Conservation (phyloP, 1,284 basidiomycete species). For the Mycosarcoma maydis region DNA sequence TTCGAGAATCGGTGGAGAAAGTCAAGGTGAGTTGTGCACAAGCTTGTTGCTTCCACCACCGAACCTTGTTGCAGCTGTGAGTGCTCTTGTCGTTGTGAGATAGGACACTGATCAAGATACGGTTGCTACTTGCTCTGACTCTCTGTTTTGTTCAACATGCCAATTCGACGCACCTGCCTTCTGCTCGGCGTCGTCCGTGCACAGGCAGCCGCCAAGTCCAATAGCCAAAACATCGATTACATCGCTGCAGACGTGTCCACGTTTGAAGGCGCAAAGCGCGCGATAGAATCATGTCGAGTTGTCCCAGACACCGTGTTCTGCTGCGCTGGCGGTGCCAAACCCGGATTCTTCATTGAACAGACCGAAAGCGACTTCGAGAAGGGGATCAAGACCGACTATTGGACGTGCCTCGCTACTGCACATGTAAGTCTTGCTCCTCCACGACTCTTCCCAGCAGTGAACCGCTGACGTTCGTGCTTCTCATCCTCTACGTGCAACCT, state of each 20-base stretch:
- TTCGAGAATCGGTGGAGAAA: constrained; percentile 73
- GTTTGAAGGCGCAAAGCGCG: constrained; percentile 50
- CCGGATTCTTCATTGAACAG: constrained; percentile 79
- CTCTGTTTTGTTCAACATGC: too few species aligned
- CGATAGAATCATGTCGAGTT: constrained; percentile 54
- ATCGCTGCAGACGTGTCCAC: constrained; percentile 60
- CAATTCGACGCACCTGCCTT: too few species aligned
- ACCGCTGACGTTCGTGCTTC: background rate
- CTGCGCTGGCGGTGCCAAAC: constrained; percentile 77
- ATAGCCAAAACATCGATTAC: constrained; percentile 35
- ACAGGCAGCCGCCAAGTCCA: constrained; percentile 24
- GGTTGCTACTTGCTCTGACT: background rate
- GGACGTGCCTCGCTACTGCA: constrained; percentile 77
- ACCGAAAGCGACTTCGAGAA: constrained; percentile 73
- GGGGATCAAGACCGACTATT: constrained; percentile 70
- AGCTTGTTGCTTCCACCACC: background rate
- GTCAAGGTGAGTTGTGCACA: constrained; percentile 72
- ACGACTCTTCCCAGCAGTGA: background rate
- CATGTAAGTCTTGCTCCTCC: constrained; percentile 71
- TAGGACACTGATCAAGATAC: background rate
- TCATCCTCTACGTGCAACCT: background rate
- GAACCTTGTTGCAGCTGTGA: background rate
- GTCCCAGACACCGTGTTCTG: constrained; percentile 78
- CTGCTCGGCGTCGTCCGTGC: constrained; percentile 1
- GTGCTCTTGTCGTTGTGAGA: background rate